Conservation (phyloP, 441 rosid species). For the Eruca vesicaria region DNA sequence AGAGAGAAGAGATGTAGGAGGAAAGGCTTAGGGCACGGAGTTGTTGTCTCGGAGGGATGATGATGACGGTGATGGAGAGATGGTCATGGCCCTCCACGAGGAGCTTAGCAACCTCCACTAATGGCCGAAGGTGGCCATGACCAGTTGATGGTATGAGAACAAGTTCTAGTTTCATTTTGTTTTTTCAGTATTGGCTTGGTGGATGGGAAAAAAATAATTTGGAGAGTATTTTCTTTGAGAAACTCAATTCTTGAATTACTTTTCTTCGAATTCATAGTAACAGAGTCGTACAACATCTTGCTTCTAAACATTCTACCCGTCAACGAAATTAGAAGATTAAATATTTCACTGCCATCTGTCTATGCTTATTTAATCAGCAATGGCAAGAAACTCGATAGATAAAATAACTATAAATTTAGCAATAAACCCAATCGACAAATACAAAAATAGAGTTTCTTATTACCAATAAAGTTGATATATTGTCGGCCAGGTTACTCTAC, state of each 20-base stretch:
- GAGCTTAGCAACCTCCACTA: constrained; percentile 47
- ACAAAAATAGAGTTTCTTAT: too few relatives aligned
- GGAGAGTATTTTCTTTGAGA: background rate
- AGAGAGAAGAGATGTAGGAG: constrained; percentile 30
- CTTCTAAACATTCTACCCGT: background rate
- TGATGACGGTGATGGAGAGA: constrained; percentile 46
- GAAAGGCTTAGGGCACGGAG: background rate
- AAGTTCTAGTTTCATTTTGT: constrained; percentile 13
- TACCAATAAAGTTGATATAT: too few relatives aligned
- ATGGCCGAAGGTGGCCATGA: constrained; percentile 51
- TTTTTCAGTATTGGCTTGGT: background rate
- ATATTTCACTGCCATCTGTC: too few relatives aligned
- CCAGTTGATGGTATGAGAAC: constrained; percentile 47
- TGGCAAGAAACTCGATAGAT: too few relatives aligned
- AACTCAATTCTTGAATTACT: background rate
- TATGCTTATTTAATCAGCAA: too few relatives aligned
- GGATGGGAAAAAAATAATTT: background rate
- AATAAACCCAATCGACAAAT: too few relatives aligned
- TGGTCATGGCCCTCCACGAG: constrained; percentile 39
- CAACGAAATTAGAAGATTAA: background rate
- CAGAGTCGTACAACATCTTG: background rate
- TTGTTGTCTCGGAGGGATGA: constrained; percentile 28
- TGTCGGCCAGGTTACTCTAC: too few relatives aligned
- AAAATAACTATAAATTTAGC: too few relatives aligned
- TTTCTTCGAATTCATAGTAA: background rate